Conservation (phyloP, 2,329 filamentous ascomycete species). For the Monilinia polystroma region DNA sequence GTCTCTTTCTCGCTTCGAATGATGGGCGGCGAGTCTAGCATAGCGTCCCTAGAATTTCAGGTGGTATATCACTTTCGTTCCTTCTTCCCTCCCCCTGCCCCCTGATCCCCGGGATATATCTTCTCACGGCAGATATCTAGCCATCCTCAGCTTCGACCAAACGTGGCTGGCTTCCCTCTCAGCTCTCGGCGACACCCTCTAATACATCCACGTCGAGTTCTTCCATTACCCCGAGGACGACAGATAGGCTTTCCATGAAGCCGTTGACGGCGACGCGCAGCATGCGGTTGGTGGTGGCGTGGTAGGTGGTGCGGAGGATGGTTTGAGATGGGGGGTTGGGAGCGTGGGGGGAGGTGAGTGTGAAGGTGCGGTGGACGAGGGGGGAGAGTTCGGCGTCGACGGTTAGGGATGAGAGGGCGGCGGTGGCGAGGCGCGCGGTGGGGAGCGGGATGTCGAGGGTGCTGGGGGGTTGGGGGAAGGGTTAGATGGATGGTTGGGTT, state of each 20-base stretch:
- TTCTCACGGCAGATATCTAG: no score
- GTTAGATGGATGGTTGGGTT: not conserved
- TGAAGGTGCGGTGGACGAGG: slow-evolving; percentile 72
- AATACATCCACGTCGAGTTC: slow-evolving; percentile 85
- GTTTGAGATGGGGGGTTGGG: not conserved
- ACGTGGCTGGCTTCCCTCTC: no score
- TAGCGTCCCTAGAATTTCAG: no score
- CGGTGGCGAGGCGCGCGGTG: slow-evolving; percentile 70
- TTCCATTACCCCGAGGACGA: slow-evolving; percentile 87
- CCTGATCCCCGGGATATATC: no score
- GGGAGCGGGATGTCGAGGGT: slow-evolving; percentile 64
- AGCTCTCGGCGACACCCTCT: slow-evolving; percentile 38
- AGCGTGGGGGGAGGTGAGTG: slow-evolving; percentile 46
- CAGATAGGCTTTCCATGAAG: slow-evolving; percentile 85
- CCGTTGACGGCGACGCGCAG: slow-evolving; percentile 93
- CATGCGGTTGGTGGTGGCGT: slow-evolving; percentile 93
- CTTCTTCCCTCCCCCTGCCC: no score
- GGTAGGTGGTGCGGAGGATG: slow-evolving; percentile 52
- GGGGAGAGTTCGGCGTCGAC: slow-evolving; percentile 90
- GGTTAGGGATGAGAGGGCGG: slow-evolving; percentile 71
- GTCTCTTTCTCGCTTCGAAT: not conserved
- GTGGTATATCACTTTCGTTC: no score
- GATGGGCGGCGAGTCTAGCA: not conserved
- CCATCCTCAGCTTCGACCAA: no score
- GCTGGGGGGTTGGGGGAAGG: slow-evolving; percentile 25